A percentile compares a stretch with the other conserved stretches of the same genome.
phyloP scores from a whole-genome alignment of 495 filamentous ascomycete genomes.

The Tuber melanosporum region DNA sequence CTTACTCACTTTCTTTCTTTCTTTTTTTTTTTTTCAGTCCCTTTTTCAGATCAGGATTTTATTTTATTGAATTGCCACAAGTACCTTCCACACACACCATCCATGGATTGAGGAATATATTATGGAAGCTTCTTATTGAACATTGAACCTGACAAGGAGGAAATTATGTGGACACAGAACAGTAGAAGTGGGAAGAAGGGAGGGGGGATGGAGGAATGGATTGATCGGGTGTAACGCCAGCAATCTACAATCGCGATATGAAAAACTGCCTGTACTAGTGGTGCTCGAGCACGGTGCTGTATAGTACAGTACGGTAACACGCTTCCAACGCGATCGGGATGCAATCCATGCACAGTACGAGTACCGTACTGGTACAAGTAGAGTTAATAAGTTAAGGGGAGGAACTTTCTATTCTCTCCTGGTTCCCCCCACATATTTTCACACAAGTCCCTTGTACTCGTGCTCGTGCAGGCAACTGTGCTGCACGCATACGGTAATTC shows the following conservation, averaged over 20 bases:
- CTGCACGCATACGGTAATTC: not conserved
- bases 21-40: not conserved
- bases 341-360: not conserved
- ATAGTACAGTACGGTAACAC: not conserved
- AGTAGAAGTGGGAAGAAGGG: not conserved
- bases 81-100: not conserved
- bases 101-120: not conserved
- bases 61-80: not conserved
- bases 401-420: not conserved
- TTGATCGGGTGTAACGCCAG: not conserved
- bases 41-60: not conserved
- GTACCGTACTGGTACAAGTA: not conserved
- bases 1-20: not conserved
- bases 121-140: not conserved
- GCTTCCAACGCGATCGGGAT: not conserved
- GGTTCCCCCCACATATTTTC: not conserved
- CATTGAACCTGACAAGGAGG: not conserved
- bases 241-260: not conserved
- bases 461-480: not conserved
- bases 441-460: not conserved
- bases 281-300: too few species aligned
- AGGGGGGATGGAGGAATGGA: not conserved
- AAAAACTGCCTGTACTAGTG: not conserved
- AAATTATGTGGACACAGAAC: not conserved
- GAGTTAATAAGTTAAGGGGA: not conserved